Evolutionary conservation across 1,284 basidiomycete species (phyloP), one percentile per base, ranked within the genome.

Genomic region (Austropuccinia psidii): DNA sequence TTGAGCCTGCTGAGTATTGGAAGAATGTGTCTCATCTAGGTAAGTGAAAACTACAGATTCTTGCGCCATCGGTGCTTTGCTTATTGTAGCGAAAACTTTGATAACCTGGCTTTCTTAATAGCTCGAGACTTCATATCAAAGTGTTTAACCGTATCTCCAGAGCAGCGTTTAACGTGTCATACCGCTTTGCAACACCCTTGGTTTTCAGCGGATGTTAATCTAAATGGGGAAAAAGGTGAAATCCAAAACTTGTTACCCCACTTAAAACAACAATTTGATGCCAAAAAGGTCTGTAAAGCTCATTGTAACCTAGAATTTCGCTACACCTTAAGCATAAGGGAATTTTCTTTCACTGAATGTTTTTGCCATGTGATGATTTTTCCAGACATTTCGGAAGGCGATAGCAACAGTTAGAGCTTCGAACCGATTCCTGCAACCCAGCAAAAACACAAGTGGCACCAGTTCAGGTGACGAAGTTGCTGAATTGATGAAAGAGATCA

Each of bases 91-190:
- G 21, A 15, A 24, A 60, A 39, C 13, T 43, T 27, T n/a, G 41
- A 27, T 17, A 41, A 43, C 27, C n/a, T 57, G 75, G 90, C 93
- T 4, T 90, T 90, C 0, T 84, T 87, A 13, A 86, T 88, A 8
- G 93, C 92, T 0, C 87, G 87, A 74, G 86, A 88, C 77, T 97
- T 97, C 80, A 90, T 97, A 57, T 79, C 82, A 11, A 82, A 84
- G 58, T 96, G 93, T 79, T 84, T 97, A 75, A 94, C 91, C 0
- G 85, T 90, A 74, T 90, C 96, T 81, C 91, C 91, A 1, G 80
- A 80, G 4, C 84, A 85, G 72, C 86, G 93, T 50, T 89, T 92
- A 11, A 93, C 90, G 1, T 89, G 90, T 4, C 84, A 82, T 15
- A 81, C 90, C 79, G 85, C 87, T 72, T 82, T 93, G 35, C 76